Percentiles rank a stretch among this genome's conserved stretches.
These are phyloP conservation scores for Exsudoporus frostii DNA, from an alignment of 768 basidiomycete species.

Conservation along the genomic window DNA sequence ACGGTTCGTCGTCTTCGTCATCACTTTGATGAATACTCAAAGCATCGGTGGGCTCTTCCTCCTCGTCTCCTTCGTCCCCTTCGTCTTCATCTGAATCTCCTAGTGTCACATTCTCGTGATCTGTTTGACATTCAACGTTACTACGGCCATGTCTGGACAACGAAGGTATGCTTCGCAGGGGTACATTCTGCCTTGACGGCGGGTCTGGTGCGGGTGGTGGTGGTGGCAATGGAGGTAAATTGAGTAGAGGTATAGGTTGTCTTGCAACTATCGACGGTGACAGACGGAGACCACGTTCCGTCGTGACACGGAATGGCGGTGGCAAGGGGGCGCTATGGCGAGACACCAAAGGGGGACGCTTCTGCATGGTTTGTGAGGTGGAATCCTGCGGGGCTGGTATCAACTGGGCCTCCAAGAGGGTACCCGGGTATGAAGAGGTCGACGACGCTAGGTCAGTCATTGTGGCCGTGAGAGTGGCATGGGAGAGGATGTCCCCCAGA, in stretches of 20 bases:
- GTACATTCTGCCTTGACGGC: slow-evolving; percentile 20
- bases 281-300: slow-evolving; percentile 40
- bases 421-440: background rate
- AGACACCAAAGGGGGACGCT: slow-evolving; percentile 4
- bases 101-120: slow-evolving; percentile 19
- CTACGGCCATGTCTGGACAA: slow-evolving; percentile 39
- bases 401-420: background rate
- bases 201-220: slow-evolving; percentile 17
- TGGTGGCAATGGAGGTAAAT: slow-evolving; percentile 47
- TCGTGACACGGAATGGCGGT: slow-evolving; percentile 21
- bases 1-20: slow-evolving; percentile 32
- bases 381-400: background rate
- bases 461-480: slow-evolving; percentile 7
- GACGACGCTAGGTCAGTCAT: background rate
- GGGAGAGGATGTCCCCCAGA: slow-evolving; percentile 2
- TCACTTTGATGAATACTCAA: slow-evolving; percentile 37
- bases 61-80: slow-evolving; percentile 32
- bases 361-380: background rate
- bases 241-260: slow-evolving; percentile 45
- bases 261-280: slow-evolving; percentile 46
- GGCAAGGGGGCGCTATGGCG: slow-evolving; percentile 16
- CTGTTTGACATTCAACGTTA: slow-evolving; percentile 19
- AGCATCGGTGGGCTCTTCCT: slow-evolving; percentile 35
- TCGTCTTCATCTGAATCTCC: slow-evolving; percentile 36
- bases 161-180: slow-evolving; percentile 55